Conservation (phyloP, 306 rosid genomes). For the Vigna mungo region DNA sequence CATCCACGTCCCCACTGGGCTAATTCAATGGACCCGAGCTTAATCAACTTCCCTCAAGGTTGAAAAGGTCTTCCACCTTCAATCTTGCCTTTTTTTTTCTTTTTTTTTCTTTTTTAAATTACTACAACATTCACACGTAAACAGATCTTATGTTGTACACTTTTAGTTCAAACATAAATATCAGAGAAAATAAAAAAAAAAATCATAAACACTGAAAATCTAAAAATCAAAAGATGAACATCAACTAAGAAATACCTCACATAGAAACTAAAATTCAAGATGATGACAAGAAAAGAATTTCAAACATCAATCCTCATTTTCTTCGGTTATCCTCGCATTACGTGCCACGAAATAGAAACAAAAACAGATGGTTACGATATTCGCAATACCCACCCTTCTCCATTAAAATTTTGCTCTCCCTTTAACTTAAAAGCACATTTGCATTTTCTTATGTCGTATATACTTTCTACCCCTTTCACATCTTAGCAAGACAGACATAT, state of each 20-base stretch:
- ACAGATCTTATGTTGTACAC: slow-evolving; percentile 28
- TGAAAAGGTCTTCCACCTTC: slow-evolving; percentile 40
- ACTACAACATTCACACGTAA: slow-evolving; percentile 18
- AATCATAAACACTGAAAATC: slow-evolving; percentile 2
- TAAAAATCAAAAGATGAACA: background rate
- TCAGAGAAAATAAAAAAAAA: background rate
- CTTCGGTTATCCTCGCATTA: background rate
- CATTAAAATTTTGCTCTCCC: no score
- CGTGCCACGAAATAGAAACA: slow-evolving; percentile 1
- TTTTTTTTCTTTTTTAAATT: slow-evolving; percentile 7
- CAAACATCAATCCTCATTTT: slow-evolving; percentile 27
- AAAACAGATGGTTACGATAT: background rate
- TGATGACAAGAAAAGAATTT: background rate
- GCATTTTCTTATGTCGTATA: no score
- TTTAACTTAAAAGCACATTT: no score
- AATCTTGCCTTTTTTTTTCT: background rate
- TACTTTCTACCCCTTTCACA: no score
- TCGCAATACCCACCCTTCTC: no score
- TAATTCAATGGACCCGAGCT: slow-evolving; percentile 38
- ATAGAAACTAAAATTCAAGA: slow-evolving; percentile 30
- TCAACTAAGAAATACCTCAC: slow-evolving; percentile 22
- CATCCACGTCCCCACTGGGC: slow-evolving; percentile 32
- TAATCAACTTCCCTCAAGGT: slow-evolving; percentile 29
- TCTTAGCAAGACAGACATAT: no score
- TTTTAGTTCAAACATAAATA: slow-evolving; percentile 3